phyloP scores from a whole-genome alignment of 768 basidiomycete genomes.

The Mycena alexandri region DNA sequence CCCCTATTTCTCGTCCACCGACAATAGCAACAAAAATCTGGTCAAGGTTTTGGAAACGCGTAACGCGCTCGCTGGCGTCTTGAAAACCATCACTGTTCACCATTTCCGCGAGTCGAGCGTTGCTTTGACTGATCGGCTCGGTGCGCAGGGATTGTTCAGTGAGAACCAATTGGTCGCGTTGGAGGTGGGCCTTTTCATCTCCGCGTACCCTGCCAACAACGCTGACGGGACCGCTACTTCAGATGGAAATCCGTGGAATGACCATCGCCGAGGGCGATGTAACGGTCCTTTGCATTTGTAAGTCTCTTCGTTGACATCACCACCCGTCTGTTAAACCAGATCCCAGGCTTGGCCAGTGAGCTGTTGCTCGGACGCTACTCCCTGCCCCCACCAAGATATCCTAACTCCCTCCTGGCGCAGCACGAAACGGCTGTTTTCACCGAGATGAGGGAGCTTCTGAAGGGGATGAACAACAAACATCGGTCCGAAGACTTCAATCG shows the following conservation, averaged over 20 bases:
- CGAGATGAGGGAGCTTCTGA: slow-evolving; percentile 14
- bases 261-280: slow-evolving; percentile 56
- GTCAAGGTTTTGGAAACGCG: slow-evolving; percentile 8
- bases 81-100: slow-evolving; percentile 21
- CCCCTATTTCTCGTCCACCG: slow-evolving; percentile 3
- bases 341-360: slow-evolving; percentile 38
- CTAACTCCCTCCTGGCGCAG: slow-evolving; percentile 26
- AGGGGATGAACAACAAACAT: slow-evolving; percentile 7
- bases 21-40: neutral
- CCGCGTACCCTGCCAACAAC: neutral
- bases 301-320: slow-evolving; percentile 20
- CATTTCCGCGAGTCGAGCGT: slow-evolving; percentile 22
- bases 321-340: neutral
- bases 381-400: slow-evolving; percentile 29
- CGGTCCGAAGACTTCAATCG: slow-evolving; percentile 29
- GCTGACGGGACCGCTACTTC: neutral
- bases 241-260: slow-evolving; percentile 45
- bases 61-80: slow-evolving; percentile 25
- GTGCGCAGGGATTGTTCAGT: slow-evolving; percentile 52
- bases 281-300: slow-evolving; percentile 50
- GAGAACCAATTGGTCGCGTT: slow-evolving; percentile 43
- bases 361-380: slow-evolving; percentile 33
- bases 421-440: slow-evolving; percentile 34
- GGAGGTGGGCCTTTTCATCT: slow-evolving; percentile 39
- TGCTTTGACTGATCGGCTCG: slow-evolving; percentile 43